Evolutionary conservation across 1,139 yeast genomes (phyloP).

Genomic region (Yamadazyma diddensiae): DNA sequence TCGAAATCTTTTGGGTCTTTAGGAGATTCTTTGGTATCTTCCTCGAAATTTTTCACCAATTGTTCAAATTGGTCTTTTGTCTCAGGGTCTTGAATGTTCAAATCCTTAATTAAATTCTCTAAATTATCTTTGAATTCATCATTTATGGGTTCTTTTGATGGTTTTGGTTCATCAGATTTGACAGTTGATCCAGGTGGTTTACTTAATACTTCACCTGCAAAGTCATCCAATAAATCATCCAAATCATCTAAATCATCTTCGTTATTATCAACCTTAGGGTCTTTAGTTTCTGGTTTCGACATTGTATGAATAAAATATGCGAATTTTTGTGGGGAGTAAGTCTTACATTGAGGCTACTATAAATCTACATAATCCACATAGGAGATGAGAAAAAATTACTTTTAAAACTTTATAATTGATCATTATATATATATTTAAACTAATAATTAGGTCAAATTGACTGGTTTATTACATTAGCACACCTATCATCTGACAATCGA

Average conservation of each 20-base stretch:
- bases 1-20: conserved; percentile 53
- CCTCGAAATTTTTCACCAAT: conserved; percentile 47
- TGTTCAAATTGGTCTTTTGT: conserved; percentile 55
- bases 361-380: too few relatives aligned
- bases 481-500: too few relatives aligned
- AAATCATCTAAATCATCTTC: conserved; percentile 70
- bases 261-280: conserved; percentile 9
- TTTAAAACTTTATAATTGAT: too few relatives aligned
- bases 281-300: conserved; percentile 5
- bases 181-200: conserved; percentile 54
- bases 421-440: too few relatives aligned
- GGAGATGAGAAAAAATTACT: too few relatives aligned
- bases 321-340: conserved; percentile 3
- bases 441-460: too few relatives aligned
- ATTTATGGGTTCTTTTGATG: conserved; percentile 41
- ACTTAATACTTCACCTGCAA: conserved; percentile 70
- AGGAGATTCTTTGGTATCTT: conserved; percentile 27
- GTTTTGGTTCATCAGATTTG: conserved; percentile 80
- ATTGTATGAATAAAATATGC: conserved; percentile 1
- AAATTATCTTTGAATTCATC: conserved; percentile 51
- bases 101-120: conserved; percentile 55
- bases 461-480: too few relatives aligned
- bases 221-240: conserved; percentile 72
- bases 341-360: too few relatives aligned
- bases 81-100: conserved; percentile 57